Evolutionary conservation across 2,329 filamentous ascomycete genomes (phyloP).

Genomic region (Ophidiomyces ophidiicola): DNA sequence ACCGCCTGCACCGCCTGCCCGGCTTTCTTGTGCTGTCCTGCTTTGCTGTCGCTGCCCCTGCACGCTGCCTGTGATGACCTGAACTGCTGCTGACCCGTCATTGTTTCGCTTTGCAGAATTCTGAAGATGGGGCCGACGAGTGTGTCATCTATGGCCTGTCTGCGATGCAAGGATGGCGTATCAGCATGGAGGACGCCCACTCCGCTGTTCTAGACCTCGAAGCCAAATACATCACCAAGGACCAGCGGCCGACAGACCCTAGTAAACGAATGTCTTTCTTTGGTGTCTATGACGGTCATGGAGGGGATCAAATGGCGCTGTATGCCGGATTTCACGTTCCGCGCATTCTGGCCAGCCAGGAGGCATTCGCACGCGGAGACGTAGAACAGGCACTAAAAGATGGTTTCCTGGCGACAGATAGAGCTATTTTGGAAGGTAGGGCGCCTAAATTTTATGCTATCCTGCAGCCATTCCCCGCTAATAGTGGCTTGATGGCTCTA

Average conservation of each 20-base stretch:
- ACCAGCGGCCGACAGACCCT: slow-evolving; percentile 45
- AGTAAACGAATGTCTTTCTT: slow-evolving; percentile 81
- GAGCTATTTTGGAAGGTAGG: slow-evolving; percentile 90
- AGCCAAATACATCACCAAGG: slow-evolving; percentile 41
- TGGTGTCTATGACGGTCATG: slow-evolving; percentile 94
- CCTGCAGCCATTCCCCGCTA: not conserved
- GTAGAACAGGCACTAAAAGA: slow-evolving; percentile 95
- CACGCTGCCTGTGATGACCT: slow-evolving; percentile 6
- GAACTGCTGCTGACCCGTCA: slow-evolving; percentile 20
- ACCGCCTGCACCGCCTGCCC: slow-evolving; percentile 10
- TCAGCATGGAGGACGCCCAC: slow-evolving; percentile 98
- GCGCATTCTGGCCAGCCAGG: slow-evolving; percentile 88
- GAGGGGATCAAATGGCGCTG: slow-evolving; percentile 87
- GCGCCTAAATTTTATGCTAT: slow-evolving; percentile 18
- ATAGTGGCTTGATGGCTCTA: too few species aligned
- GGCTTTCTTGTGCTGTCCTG: slow-evolving; percentile 4
- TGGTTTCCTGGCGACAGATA: slow-evolving; percentile 88
- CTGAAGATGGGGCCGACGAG: slow-evolving; percentile 82
- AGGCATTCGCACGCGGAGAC: slow-evolving; percentile 79
- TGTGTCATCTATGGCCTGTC: slow-evolving; percentile 87
- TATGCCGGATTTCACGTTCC: slow-evolving; percentile 90
- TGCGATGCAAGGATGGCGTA: slow-evolving; percentile 99
- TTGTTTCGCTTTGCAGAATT: slow-evolving; percentile 28
- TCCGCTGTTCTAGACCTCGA: slow-evolving; percentile 79
- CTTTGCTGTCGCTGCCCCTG: slow-evolving; percentile 9